Conservation (phyloP, 2,329 filamentous ascomycete species). For the Septoria linicola region DNA sequence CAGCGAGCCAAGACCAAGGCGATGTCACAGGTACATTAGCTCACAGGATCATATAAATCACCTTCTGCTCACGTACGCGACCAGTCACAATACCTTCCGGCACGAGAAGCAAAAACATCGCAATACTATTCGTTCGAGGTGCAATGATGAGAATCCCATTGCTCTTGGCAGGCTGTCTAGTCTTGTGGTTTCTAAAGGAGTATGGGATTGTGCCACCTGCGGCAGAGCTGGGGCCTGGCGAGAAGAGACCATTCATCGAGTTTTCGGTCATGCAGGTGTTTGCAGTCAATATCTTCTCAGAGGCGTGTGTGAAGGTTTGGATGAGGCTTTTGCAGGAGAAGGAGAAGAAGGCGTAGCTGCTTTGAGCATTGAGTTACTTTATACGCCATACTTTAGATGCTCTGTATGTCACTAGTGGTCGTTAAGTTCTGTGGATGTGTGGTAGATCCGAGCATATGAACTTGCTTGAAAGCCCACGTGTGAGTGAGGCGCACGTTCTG, state of each 20-base stretch:
- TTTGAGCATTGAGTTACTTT: not conserved
- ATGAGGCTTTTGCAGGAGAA: conserved; percentile 2
- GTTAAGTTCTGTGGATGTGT: no score
- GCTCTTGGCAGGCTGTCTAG: not conserved
- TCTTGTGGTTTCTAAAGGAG: not conserved
- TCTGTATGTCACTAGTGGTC: not conserved
- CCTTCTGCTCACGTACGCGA: no score
- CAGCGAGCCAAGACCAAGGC: no score
- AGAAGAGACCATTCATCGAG: not conserved
- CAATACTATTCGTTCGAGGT: not conserved
- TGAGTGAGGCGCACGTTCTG: no score
- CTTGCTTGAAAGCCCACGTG: no score
- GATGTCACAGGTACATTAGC: no score
- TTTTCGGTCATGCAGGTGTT: conserved; percentile 1
- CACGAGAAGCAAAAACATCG: not conserved
- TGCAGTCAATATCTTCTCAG: conserved; percentile 4
- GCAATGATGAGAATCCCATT: not conserved
- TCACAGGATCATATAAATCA: no score
- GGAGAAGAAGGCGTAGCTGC: not conserved
- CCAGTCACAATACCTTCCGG: not conserved
- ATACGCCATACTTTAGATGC: not conserved
- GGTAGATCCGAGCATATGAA: no score
- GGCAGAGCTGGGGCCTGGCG: not conserved
- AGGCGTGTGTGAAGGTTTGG: conserved; percentile 12
- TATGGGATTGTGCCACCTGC: not conserved